phyloP scores from a whole-genome alignment of 2,329 filamentous ascomycete genomes.

The Colletotrichum graminicola region DNA sequence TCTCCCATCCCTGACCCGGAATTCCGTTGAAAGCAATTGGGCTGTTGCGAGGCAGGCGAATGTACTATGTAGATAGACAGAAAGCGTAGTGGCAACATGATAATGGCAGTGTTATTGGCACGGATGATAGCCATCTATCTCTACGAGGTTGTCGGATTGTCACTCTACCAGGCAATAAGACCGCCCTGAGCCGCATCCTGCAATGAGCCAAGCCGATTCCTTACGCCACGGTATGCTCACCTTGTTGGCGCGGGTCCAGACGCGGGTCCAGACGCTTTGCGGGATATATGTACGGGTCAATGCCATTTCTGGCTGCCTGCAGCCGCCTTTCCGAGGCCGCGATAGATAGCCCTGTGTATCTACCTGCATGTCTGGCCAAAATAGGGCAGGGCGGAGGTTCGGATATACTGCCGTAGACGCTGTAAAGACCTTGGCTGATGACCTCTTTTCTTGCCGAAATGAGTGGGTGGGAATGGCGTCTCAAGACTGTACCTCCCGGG shows the following conservation, averaged over 20 bases:
- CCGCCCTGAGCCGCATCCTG: background rate
- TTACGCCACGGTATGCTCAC: background rate
- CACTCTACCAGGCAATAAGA: background rate
- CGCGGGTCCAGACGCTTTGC: background rate
- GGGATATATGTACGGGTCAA: slow-evolving; percentile 15
- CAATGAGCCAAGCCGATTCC: background rate
- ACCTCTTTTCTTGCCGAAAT: background rate
- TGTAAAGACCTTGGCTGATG: slow-evolving; percentile 2
- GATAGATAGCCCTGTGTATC: background rate
- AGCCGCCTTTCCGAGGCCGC: background rate
- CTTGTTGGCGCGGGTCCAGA: background rate
- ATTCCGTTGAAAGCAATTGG: background rate
- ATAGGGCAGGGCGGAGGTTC: background rate
- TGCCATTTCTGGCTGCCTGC: slow-evolving; percentile 2
- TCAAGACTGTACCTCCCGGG: background rate
- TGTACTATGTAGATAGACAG: background rate
- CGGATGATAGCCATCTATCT: slow-evolving; percentile 7
- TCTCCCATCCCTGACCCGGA: slow-evolving; percentile 28
- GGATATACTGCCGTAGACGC: background rate
- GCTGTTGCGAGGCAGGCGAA: background rate
- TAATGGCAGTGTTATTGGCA: slow-evolving; percentile 28
- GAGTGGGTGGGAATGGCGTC: background rate
- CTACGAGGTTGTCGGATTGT: slow-evolving; percentile 15
- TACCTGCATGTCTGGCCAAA: too few relatives aligned
- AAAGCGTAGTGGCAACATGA: background rate